Evolutionary conservation across 192 early-diverging fungal species (phyloP), one percentile per base, ranked within the genome.

Genomic region (Coemansia sp.): DNA sequence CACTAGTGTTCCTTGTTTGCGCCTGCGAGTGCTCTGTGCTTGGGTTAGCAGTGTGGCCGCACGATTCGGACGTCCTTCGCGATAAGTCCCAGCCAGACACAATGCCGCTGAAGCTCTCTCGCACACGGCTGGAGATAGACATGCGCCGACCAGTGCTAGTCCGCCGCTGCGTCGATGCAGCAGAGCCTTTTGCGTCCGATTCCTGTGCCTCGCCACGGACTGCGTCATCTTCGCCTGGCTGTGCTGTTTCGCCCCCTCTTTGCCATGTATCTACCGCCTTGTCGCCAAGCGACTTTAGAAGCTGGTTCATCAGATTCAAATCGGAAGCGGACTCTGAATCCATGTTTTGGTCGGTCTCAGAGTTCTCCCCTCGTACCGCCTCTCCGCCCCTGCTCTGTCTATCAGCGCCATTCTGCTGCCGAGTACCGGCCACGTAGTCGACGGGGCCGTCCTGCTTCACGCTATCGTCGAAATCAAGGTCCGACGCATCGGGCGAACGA

Each of bases 121-220:
- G 80, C 75, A 82, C 73, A 51, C 80, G 80, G 43, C 75, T 77
- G n/a, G 80, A 69, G 41, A 82, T 63, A 5, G 80, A 77, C 39
- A 43, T 55, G 4, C 80, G 66, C 16, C 69, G 48, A 0, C 72
- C 72, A 0, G 65, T 37, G 39, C 69, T 68, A 37, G 43, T 60
- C 6, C 55, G 72, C 13, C 65, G 77, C 15, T 37, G 52, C 8
- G 63, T 45, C 26, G 65, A 39, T 15, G 51, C 19, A 37, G 65
- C 41, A 55, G 62, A 15, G 41, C 40, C 36, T 52, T 62, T 37
- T 26, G 69, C 41, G 40, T 19, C 46, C 9, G 41, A 49, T 4
- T 56, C 8, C 39, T 46, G 66, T 19, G 66, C 22, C 15, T 21
- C 16, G 13, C n/a, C 40, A 18, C n/a, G 18, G 37, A 16, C 21